Percentiles rank a stretch among this genome's conserved stretches.
phyloP scores from a whole-genome alignment of 257 asterid species.

The Solanum phureja region DNA sequence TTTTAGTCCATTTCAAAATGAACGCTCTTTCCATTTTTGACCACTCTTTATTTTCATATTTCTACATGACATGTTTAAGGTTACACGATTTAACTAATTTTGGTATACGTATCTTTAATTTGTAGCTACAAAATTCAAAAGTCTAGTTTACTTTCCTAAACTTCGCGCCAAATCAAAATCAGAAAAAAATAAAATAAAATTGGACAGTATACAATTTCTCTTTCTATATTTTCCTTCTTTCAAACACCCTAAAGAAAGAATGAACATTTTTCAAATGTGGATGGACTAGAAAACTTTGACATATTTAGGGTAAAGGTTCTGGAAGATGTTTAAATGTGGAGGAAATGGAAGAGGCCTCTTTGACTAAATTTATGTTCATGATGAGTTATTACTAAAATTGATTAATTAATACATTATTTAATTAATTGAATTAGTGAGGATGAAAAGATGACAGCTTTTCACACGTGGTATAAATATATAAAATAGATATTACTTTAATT shows the following conservation, averaged over 20 bases:
- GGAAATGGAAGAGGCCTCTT: not conserved
- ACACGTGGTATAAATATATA: not conserved
- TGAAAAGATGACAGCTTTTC: constrained; percentile 1
- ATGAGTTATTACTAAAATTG: not conserved
- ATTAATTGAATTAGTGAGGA: not conserved
- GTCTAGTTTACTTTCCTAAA: no score
- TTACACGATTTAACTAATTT: no score
- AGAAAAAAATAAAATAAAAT: no score
- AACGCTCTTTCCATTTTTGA: not conserved
- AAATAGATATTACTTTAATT: not conserved
- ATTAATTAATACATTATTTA: not conserved
- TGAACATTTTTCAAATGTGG: not conserved
- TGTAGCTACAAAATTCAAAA: not conserved
- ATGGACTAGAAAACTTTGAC: not conserved
- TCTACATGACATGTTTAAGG: not conserved
- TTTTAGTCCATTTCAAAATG: not conserved
- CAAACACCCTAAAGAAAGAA: not conserved
- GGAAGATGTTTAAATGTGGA: not conserved
- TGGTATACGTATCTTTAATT: no score
- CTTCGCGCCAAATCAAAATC: accelerated
- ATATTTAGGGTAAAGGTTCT: not conserved
- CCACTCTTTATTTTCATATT: no score
- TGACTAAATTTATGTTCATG: not conserved
- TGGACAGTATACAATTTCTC: not conserved
- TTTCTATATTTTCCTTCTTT: not conserved